A percentile compares a stretch with the other conserved stretches of the same genome.
phyloP scores from a whole-genome alignment of 805 yeast species.

The Saccharomyces jurei region DNA sequence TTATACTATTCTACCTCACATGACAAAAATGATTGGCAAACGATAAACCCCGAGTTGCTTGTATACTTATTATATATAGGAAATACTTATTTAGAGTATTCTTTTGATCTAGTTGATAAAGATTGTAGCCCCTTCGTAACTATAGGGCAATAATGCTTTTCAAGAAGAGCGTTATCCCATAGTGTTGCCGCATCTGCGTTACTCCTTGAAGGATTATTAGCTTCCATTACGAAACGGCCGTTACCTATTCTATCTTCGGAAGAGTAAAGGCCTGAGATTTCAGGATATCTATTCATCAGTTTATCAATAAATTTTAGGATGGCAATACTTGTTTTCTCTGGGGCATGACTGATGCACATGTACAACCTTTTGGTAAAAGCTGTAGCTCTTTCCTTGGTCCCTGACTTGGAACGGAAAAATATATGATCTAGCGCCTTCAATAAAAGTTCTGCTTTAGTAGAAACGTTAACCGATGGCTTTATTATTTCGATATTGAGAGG shows the following conservation, averaged over 20 bases:
- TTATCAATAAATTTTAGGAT: constrained; percentile 70
- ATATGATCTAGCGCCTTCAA: constrained; percentile 70
- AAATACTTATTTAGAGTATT: constrained; percentile 9
- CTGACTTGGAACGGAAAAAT: constrained; percentile 68
- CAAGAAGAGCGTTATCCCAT: constrained; percentile 79
- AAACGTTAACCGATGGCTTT: constrained; percentile 72
- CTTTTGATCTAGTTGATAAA: constrained; percentile 32
- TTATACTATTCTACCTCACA: not conserved
- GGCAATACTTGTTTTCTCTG: constrained; percentile 82
- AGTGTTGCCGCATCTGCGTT: constrained; percentile 84
- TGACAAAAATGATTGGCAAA: not conserved
- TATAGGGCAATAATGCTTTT: constrained; percentile 74
- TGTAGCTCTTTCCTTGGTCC: constrained; percentile 56
- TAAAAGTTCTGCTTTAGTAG: constrained; percentile 81
- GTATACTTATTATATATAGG: not conserved
- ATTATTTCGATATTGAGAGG: constrained; percentile 45
- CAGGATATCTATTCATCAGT: constrained; percentile 61
- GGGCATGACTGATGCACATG: constrained; percentile 59
- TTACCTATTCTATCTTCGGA: constrained; percentile 85
- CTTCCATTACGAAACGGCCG: constrained; percentile 63
- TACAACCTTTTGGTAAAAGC: constrained; percentile 81
- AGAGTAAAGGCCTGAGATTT: constrained; percentile 65
- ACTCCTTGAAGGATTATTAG: constrained; percentile 60
- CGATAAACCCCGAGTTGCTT: not conserved
- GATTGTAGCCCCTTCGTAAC: constrained; percentile 60